A percentile compares a stretch with the other conserved stretches of the same genome.
Conservation (phyloP, 352 stramenopile species). For the Pythium aphanidermatum region DNA sequence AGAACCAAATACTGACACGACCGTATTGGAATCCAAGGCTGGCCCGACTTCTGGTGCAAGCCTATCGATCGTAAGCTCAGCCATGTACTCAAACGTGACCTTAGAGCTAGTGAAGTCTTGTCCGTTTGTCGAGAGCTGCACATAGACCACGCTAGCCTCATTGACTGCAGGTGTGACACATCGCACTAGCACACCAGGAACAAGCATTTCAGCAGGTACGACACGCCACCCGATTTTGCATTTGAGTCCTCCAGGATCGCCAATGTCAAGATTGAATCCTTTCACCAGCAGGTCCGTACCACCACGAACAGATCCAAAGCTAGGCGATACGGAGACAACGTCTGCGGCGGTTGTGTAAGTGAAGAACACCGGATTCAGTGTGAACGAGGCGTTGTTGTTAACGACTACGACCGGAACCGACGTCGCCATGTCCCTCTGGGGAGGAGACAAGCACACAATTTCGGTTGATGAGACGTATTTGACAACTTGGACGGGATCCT, state of each 20-base stretch:
- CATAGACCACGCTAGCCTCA: conserved; percentile 16
- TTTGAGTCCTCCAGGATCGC: conserved; percentile 16
- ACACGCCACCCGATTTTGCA: conserved; percentile 39
- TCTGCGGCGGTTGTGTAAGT: conserved; percentile 52
- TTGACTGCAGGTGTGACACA: conserved; percentile 37
- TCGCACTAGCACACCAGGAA: conserved; percentile 21
- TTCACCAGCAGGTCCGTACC: conserved; percentile 51
- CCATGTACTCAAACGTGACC: conserved; percentile 38
- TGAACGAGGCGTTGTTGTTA: conserved; percentile 64
- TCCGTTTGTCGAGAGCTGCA: conserved; percentile 61
- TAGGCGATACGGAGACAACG: conserved; percentile 51
- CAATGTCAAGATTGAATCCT: conserved; percentile 56
- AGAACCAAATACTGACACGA: conserved; percentile 53
- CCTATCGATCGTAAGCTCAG: conserved; percentile 35
- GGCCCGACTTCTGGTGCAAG: conserved; percentile 50
- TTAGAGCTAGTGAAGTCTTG: conserved; percentile 41
- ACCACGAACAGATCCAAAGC: conserved; percentile 36
- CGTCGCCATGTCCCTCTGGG: conserved; percentile 31
- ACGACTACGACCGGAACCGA: conserved; percentile 47
- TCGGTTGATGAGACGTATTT: conserved; percentile 69
- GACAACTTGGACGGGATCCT: conserved; percentile 29
- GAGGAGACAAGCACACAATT: conserved; percentile 58
- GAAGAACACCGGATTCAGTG: conserved; percentile 72
- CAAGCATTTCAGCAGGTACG: conserved; percentile 30
- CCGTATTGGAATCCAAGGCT: conserved; percentile 44